Conservation (phyloP, 176 grass and related monocot species). For the Aegilops longissima region DNA sequence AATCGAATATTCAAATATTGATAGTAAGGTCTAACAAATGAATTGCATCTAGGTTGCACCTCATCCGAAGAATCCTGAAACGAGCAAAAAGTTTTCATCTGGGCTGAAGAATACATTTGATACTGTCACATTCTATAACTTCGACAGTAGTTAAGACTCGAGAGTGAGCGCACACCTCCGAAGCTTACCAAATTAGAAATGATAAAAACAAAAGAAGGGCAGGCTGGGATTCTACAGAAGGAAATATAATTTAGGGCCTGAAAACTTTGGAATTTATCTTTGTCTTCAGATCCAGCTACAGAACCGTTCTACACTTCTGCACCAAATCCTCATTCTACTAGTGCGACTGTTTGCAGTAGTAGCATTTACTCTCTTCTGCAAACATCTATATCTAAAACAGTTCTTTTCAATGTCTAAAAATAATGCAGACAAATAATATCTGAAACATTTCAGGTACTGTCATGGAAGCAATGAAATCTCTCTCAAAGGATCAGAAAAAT, state of each 20-base stretch:
- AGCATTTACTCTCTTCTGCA: background rate
- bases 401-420: no score
- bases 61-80: conserved; percentile 1
- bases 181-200: background rate
- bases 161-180: background rate
- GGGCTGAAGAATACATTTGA: background rate
- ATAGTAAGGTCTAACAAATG: no score
- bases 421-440: no score
- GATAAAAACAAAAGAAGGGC: background rate
- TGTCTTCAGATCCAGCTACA: conserved; percentile 6
- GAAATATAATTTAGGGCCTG: background rate
- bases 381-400: no score
- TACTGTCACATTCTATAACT: background rate
- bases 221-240: background rate
- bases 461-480: background rate
- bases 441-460: background rate
- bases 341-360: no score
- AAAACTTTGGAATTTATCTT: conserved; percentile 30
- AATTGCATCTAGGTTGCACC: background rate
- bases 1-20: no score
- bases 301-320: conserved; percentile 25
- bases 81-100: background rate
- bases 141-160: background rate
- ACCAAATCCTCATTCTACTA: no score
- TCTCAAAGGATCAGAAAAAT: background rate